Evolutionary conservation across 2,329 filamentous ascomycete genomes (phyloP), one percentile per base, ranked within the genome.

Genomic region (Macrophomina pseudophaseolina): DNA sequence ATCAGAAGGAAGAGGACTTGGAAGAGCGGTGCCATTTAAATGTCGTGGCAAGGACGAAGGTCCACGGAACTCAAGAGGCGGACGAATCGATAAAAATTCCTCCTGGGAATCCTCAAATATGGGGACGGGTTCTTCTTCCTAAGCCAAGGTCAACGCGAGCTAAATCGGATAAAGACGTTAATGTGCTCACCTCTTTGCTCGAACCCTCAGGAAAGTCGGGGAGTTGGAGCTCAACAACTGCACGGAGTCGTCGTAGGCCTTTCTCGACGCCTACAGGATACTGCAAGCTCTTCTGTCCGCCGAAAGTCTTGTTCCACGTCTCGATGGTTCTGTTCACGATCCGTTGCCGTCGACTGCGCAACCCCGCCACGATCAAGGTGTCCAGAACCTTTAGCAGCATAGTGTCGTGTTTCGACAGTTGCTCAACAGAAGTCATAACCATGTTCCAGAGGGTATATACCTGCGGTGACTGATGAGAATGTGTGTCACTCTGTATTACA

Each of bases 291-390:
- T 86, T 81, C 46, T 86, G 83, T 16, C 85, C 80, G 23, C 88
- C 88, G 72, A 92, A 93, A 0, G 89, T 85, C 0, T 78, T 75
- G 70, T 93, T 94, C 93, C 93, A 97, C 68, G 86, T 82, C 16
- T 78, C 73, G 32, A 89, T 81, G 1, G 87, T 84, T 3, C 74
- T 74, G 53, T 85, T 86, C 11, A 83, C 81, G 9, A 86, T 81
- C 3, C 75, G 77, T 54, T 79, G 81, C 69, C 86, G 83, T 5
- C 80, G 80, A 52, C 85, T 88, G 28, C 80, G 74, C 33, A 90
- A 82, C 1, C 84, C 85, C 56, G 86, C 80, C 35, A 81, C 77
- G 9, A 89, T 75, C 6, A 89, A 73, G 5, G 72, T 68, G 54
- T 85, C 82, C 4, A 88, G 73, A 74, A 82, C 75, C 78, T 88